phyloP scores from a whole-genome alignment of 2,329 filamentous ascomycete species.

The Trichoderma harzianum region DNA sequence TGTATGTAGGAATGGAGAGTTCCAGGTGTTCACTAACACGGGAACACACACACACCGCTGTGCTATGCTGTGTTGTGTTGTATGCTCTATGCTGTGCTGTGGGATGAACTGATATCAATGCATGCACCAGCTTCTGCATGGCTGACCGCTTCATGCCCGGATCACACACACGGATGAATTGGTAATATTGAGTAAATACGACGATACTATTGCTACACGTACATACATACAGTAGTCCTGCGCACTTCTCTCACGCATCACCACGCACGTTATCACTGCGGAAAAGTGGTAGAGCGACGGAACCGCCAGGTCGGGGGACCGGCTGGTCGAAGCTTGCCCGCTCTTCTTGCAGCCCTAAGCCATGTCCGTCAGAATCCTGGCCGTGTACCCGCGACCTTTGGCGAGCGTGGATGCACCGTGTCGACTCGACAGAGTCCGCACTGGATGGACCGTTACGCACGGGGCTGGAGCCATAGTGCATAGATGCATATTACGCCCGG shows the following conservation, averaged over 20 bases:
- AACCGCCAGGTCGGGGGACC: background rate
- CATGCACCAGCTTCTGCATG: background rate
- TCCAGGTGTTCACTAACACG: background rate
- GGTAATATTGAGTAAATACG: background rate
- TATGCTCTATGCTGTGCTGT: background rate
- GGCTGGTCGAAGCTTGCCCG: slow-evolving; percentile 6
- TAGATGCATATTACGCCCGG: slow-evolving; percentile 3
- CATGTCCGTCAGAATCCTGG: slow-evolving; percentile 7
- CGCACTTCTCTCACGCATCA: background rate
- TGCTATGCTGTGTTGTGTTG: background rate
- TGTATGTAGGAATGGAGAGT: background rate
- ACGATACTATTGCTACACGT: too few species aligned
- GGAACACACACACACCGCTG: background rate
- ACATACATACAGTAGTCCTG: background rate
- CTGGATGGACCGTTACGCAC: slow-evolving; percentile 3
- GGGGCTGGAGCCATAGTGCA: background rate
- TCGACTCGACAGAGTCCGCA: background rate
- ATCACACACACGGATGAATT: background rate
- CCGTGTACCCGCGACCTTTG: background rate
- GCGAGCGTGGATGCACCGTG: background rate
- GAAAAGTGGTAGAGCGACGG: background rate
- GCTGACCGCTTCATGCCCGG: background rate
- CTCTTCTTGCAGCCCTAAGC: slow-evolving; percentile 9
- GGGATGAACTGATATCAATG: background rate
- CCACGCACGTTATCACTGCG: background rate